Evolutionary conservation across 2,329 filamentous ascomycete genomes (phyloP), one percentile per base, ranked within the genome.

Genomic region (Phialophora chinensis): DNA sequence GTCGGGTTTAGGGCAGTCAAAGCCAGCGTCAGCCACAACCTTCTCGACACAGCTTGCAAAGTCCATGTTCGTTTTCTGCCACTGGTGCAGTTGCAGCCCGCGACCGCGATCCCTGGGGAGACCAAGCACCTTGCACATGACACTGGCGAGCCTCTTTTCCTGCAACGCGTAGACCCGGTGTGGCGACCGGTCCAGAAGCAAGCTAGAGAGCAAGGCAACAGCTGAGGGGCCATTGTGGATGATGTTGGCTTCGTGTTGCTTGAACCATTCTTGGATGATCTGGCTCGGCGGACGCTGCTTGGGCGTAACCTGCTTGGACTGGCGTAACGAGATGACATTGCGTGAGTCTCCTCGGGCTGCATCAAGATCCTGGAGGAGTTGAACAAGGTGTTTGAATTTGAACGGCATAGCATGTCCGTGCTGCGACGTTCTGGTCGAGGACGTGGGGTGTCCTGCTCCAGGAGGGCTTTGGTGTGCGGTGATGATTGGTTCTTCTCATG

Each of bases 91-190:
- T 53, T 91, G 84, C 14, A 79, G 78, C 31, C 85, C 81, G 14
- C 91, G 85, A 2, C 85, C 86, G 2, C 81, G 78, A 0, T 60
- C 31, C n/a, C 42, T 90, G 88, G 27, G 96, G 82, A 4, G 84
- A 77, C 25, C 25, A n/a, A 94, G 81, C 23, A 87, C 86, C 35
- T 88, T 85, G 2, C 84, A 86, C 17, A 97, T 83, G n/a, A 91
- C 85, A 60, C 84, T 86, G 63, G 88, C 86, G 0, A 97, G 81
- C 0, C 80, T 83, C 5, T 72, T 74, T 33, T 86, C 80, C 73
- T 91, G 87, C 1, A 96, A 82, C 44, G 83, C 85, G 75, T 93
- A 96, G 1, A 94, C 90, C 31, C 92, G 86, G 74, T 96, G 92
- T 2, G 87, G 88, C 61, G 92, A 84, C 70, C 85, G 88, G 69